Percentiles rank a stretch among this genome's conserved stretches.
phyloP scores from a whole-genome alignment of 441 rosid genomes.

The Erysimum pusillum region DNA sequence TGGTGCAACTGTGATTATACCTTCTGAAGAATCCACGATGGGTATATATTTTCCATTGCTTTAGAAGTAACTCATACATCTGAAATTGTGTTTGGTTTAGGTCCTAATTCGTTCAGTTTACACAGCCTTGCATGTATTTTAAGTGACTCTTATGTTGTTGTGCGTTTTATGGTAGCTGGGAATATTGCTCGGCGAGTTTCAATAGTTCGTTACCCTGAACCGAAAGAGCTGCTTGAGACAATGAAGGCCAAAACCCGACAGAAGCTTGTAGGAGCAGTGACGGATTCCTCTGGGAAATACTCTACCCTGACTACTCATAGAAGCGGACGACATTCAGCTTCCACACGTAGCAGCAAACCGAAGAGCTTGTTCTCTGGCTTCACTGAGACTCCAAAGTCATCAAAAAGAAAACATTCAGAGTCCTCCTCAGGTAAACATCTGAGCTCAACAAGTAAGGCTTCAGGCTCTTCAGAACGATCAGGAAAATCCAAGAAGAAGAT shows the following conservation, averaged over 20 bases:
- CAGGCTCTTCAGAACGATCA: conserved; percentile 55
- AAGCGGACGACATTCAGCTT: conserved; percentile 48
- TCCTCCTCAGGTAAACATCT: conserved; percentile 49
- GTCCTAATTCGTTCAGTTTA: background rate
- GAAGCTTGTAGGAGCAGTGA: conserved; percentile 50
- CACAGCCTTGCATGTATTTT: background rate
- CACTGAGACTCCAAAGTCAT: conserved; percentile 53
- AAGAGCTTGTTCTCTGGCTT: conserved; percentile 52
- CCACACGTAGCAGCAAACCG: conserved; percentile 60
- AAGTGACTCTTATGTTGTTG: background rate
- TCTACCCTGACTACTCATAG: conserved; percentile 42
- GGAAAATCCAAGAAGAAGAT: conserved; percentile 51
- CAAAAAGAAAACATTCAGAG: conserved; percentile 53
- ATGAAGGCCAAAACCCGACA: conserved; percentile 42
- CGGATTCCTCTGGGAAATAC: conserved; percentile 47
- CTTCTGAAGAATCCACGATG: conserved; percentile 59
- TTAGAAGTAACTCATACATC: background rate
- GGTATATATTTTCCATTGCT: conserved; percentile 47
- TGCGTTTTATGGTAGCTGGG: conserved; percentile 53
- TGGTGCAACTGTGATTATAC: conserved; percentile 62
- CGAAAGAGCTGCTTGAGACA: conserved; percentile 58
- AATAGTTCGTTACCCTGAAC: conserved; percentile 67
- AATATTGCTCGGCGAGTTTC: conserved; percentile 70
- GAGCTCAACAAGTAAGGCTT: conserved; percentile 42
- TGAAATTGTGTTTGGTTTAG: background rate